Conservation (phyloP, 2,329 filamentous ascomycete species). For the Botrytis byssoidea region DNA sequence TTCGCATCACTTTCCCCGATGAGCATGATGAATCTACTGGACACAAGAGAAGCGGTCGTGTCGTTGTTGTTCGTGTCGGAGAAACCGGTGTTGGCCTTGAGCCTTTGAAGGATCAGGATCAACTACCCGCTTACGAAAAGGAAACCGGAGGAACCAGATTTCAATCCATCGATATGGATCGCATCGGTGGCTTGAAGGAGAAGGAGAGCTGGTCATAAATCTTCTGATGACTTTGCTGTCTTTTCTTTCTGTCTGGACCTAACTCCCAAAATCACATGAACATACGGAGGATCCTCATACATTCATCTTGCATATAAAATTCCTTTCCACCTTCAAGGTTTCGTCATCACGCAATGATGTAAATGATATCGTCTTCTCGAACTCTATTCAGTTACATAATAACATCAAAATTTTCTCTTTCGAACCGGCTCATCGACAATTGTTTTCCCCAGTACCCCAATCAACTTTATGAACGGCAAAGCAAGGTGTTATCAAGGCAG, state of each 20-base stretch:
- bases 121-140: slow-evolving; percentile 86
- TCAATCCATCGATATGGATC: slow-evolving; percentile 90
- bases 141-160: slow-evolving; percentile 71
- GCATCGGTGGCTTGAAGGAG: slow-evolving; percentile 92
- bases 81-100: slow-evolving; percentile 86
- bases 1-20: slow-evolving; percentile 96
- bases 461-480: slow-evolving; percentile 14
- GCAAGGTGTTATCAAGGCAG: slow-evolving; percentile 12
- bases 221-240: background rate
- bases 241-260: slow-evolving; percentile 11
- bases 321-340: slow-evolving; percentile 12
- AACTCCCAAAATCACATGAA: slow-evolving; percentile 5
- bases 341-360: slow-evolving; percentile 17
- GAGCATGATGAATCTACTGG: slow-evolving; percentile 80
- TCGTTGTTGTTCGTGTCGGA: slow-evolving; percentile 87
- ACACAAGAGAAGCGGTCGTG: slow-evolving; percentile 77
- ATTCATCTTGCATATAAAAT: slow-evolving; percentile 22
- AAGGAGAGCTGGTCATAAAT: slow-evolving; percentile 50
- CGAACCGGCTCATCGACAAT: background rate
- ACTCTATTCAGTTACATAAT: slow-evolving; percentile 9
- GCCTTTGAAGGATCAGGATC: slow-evolving; percentile 71
- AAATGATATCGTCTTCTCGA: slow-evolving; percentile 16
- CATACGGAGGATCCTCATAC: slow-evolving; percentile 20
- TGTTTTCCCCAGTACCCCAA: background rate
- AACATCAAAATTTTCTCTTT: slow-evolving; percentile 5